Evolutionary conservation across 306 rosid species (phyloP).

Genomic region (Vigna reflexopilosa): DNA sequence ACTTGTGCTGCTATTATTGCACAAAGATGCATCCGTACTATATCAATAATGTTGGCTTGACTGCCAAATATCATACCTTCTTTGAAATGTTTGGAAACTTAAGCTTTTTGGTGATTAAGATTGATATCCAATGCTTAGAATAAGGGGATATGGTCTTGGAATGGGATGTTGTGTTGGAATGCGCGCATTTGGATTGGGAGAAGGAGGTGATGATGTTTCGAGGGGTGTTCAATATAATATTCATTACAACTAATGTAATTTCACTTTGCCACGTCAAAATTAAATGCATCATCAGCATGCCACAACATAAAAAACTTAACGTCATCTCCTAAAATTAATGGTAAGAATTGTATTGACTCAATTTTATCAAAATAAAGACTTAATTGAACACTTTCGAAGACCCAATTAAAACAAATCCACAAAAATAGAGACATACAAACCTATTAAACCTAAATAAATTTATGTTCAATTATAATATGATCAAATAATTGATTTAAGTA

Average conservation of each 20-base stretch:
- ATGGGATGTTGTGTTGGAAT: constrained; percentile 65
- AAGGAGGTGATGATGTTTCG: constrained; percentile 99
- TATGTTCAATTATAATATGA: no score
- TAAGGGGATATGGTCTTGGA: constrained; percentile 79
- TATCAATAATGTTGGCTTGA: constrained; percentile 86
- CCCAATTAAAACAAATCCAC: no score
- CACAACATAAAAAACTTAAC: no score
- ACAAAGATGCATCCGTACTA: constrained; percentile 90
- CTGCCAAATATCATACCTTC: constrained; percentile 85
- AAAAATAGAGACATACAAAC: no score
- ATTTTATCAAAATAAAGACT: no score
- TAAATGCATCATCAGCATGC: no score
- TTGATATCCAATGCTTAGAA: constrained; percentile 91
- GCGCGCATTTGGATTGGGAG: constrained; percentile 86
- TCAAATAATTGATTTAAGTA: no score
- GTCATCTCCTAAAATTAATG: no score
- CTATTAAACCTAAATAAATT: no score
- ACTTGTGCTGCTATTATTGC: constrained; percentile 88
- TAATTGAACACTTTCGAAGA: no score
- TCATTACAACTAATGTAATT: constrained; percentile 44
- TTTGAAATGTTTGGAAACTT: constrained; percentile 99
- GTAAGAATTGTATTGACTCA: no score
- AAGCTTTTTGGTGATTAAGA: constrained; percentile 82
- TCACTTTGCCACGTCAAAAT: no score
- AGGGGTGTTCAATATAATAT: constrained; percentile 87